Conservation (phyloP, 1,284 basidiomycete genomes). For the Ustilago vetiveriae region DNA sequence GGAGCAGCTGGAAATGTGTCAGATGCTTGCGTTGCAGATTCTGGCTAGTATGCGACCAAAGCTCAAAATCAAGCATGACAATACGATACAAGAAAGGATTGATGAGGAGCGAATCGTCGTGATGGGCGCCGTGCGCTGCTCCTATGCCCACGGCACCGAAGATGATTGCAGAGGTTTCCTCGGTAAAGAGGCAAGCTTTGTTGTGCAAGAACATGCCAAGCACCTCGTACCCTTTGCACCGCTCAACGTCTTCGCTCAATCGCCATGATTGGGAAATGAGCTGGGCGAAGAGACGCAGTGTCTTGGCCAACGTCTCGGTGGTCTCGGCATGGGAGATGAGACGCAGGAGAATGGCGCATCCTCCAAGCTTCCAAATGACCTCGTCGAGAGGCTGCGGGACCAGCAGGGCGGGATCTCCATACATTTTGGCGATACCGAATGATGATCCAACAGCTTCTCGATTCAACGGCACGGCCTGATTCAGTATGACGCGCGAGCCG, state of each 20-base stretch:
- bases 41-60: constrained; percentile 79
- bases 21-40: constrained; percentile 81
- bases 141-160: constrained; percentile 86
- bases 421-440: constrained; percentile 46
- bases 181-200: constrained; percentile 80
- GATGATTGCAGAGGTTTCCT: constrained; percentile 78
- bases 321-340: constrained; percentile 73
- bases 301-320: constrained; percentile 77
- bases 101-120: constrained; percentile 72
- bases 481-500: constrained; percentile 42
- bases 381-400: constrained; percentile 77
- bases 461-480: constrained; percentile 46
- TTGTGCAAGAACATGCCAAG: constrained; percentile 78
- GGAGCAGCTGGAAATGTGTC: constrained; percentile 80
- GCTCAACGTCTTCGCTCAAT: constrained; percentile 61
- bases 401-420: constrained; percentile 70
- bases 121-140: constrained; percentile 69
- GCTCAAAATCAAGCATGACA: constrained; percentile 86
- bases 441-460: constrained; percentile 44
- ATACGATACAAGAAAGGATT: constrained; percentile 84
- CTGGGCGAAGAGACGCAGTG: constrained; percentile 79
- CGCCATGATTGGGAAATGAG: constrained; percentile 85
- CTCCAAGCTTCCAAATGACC: constrained; percentile 83
- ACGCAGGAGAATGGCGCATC: constrained; percentile 78
- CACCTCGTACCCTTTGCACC: constrained; percentile 75